Evolutionary conservation across 148 eudicot species (phyloP), one percentile per base, ranked within the genome.

Genomic region (Rhododendron williamsianum): DNA sequence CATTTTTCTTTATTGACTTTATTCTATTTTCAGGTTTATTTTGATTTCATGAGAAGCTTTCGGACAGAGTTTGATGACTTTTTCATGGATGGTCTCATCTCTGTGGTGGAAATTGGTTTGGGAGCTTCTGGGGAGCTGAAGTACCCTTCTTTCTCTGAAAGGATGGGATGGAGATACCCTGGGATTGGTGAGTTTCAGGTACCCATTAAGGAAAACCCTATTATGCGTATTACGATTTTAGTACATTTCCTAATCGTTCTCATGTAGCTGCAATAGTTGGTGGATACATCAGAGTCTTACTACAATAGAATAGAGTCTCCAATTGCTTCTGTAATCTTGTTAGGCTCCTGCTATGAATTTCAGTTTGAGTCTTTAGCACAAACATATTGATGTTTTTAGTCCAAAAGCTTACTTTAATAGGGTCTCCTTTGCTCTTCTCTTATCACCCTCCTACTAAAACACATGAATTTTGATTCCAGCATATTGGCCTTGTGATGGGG

Each of bases 141-240:
- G 67, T 93, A 91, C 85, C 95, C 97, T 73, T 91, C 97, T 27
- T 92, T 86, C 87, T 89, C 93, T 52, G 92, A 91, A 86, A 84
- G 88, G 76, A 87, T 87, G 90, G 94, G 95, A 67, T 94, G 95
- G 94, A 90, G 87, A 86, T 92, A 92, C 87, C 95, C 95, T 84
- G 97, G 97, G 85, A 86, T 94, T 87, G 97, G 96, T 91, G 97
- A 94, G 89, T 94, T 92, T 84, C 97, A 94, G 97, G 96, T 93
- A 93, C 85, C 81, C 86, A 65, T 48, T 87, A 71, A 38, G 87
- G 84, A 77, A 86, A 85, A 81, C 83, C 81, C 87, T 81, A 23
- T 27, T 41, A 56, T 78, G 82, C 52, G 27, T 58, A 9, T 76
- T 6, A 54, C 8, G n/a, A 48, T 83, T 18, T 72, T 49, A 69